A percentile compares a stretch with the other conserved stretches of the same genome.
Evolutionary conservation across 2,329 filamentous ascomycete genomes (phyloP).

Genomic region (Paraphoma sp.): DNA sequence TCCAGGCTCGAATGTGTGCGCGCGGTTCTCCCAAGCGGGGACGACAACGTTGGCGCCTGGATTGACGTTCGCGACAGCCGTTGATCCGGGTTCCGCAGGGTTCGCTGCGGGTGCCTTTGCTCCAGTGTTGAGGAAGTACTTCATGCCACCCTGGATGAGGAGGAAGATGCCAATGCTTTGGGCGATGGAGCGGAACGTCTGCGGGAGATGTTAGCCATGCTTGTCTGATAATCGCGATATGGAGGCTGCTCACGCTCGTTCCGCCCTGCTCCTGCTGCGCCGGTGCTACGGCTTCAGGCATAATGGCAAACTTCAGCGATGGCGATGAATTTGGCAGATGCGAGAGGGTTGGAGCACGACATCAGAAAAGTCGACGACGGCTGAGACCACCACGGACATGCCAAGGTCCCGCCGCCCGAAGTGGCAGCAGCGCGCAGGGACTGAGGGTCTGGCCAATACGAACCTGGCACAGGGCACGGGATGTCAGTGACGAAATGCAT

Average conservation of each 20-base stretch:
- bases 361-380: background rate
- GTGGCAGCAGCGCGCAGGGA: background rate
- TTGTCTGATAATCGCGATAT: background rate
- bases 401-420: conserved; percentile 6
- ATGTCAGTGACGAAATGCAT: conserved; percentile 19
- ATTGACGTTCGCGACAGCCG: conserved; percentile 20
- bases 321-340: conserved; percentile 10
- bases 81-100: conserved; percentile 25
- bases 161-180: conserved; percentile 67
- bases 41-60: conserved; percentile 38
- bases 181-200: conserved; percentile 50
- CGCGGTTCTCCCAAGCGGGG: conserved; percentile 45
- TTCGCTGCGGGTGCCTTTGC: conserved; percentile 14
- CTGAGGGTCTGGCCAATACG: conserved; percentile 25
- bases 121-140: conserved; percentile 56
- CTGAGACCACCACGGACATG: conserved; percentile 8
- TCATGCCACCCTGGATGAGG: conserved; percentile 63
- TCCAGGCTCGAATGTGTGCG: conserved; percentile 53
- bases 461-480: conserved; percentile 8
- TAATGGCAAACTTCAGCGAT: conserved; percentile 22
- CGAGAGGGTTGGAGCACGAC: background rate
- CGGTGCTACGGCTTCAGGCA: conserved; percentile 33
- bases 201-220: conserved; percentile 20
- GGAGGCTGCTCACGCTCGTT: conserved; percentile 22
- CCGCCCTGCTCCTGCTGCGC: conserved; percentile 27